Evolutionary conservation across 148 eudicot genomes (phyloP).

Genomic region (Diospyros lotus): DNA sequence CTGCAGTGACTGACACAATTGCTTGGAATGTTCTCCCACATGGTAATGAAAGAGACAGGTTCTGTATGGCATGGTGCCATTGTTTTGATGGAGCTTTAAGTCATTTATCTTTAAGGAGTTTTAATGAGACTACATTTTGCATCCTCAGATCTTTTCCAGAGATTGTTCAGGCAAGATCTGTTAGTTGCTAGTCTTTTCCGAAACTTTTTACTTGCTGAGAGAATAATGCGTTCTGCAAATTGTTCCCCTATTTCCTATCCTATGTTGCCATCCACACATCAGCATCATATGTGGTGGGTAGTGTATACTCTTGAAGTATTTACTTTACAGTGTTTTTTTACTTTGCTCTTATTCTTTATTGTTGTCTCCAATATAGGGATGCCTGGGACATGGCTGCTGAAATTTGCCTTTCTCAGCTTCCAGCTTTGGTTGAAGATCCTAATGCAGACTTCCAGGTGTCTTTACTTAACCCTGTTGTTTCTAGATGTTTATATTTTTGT

Average conservation of each 20-base stretch:
- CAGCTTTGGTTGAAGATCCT: slow-evolving; percentile 71
- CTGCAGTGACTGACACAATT: slow-evolving; percentile 95
- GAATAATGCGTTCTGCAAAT: slow-evolving; percentile 98
- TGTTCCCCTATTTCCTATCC: slow-evolving; percentile 94
- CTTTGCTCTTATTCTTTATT: slow-evolving; percentile 16
- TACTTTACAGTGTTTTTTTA: slow-evolving; percentile 4
- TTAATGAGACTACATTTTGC: slow-evolving; percentile 2
- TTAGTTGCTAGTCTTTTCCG: slow-evolving; percentile 95
- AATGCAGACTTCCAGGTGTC: slow-evolving; percentile 86
- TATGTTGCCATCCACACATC: slow-evolving; percentile 91
- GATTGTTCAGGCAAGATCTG: slow-evolving; percentile 92
- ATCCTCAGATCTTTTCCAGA: slow-evolving; percentile 81
- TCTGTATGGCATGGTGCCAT: not conserved
- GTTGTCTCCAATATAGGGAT: slow-evolving; percentile 51
- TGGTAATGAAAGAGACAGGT: slow-evolving; percentile 39
- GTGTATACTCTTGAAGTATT: slow-evolving; percentile 2
- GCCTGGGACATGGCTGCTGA: slow-evolving; percentile 99
- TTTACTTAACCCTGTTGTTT: not conserved
- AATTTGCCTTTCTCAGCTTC: slow-evolving; percentile 93
- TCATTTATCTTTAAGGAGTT: slow-evolving; percentile 1
- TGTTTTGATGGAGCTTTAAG: not conserved
- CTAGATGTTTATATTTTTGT: not conserved
- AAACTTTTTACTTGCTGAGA: slow-evolving; percentile 92
- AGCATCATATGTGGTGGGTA: slow-evolving; percentile 96
- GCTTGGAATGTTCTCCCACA: slow-evolving; percentile 99